Conservation (phyloP, 208 protist species). For the Blastocrithidia nonstop region DNA sequence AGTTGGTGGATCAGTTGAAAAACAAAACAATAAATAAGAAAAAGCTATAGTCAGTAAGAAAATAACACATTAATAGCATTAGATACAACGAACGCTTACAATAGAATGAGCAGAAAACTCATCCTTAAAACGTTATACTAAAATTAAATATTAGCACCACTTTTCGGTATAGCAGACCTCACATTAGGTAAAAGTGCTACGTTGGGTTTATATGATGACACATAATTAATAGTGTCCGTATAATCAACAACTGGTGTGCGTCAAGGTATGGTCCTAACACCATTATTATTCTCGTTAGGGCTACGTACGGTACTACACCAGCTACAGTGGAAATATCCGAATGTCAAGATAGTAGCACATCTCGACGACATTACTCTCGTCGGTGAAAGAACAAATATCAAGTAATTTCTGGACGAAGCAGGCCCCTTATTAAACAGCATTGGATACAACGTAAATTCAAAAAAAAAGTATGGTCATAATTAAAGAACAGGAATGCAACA, state of each 20-base stretch:
- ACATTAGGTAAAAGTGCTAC: constrained; percentile 5
- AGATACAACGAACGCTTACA: constrained; percentile 21
- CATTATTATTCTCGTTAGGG: constrained; percentile 13
- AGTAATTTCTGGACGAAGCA: constrained; percentile 4
- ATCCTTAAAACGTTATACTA: constrained; percentile 6
- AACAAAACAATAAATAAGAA: constrained; percentile 6
- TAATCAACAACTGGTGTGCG: constrained; percentile 9
- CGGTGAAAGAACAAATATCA: constrained; percentile 1
- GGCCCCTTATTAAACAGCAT: constrained; percentile 3
- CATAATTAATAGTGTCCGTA: neutral
- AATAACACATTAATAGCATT: constrained; percentile 10
- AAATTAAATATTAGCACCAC: neutral
- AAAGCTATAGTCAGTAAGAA: neutral
- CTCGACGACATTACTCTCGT: constrained; percentile 17
- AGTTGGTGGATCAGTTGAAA: constrained; percentile 6
- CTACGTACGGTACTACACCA: constrained; percentile 3
- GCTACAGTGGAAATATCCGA: neutral
- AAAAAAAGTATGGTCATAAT: no score
- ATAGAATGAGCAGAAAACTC: neutral
- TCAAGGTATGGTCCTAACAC: constrained; percentile 18
- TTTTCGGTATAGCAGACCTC: constrained; percentile 8
- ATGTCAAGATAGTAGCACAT: constrained; percentile 9
- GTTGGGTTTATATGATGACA: constrained; percentile 11
- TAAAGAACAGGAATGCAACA: no score
- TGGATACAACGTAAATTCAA: constrained; percentile 11